phyloP scores from a whole-genome alignment of 805 yeast species.

The Naumovozyma dairenensis region DNA sequence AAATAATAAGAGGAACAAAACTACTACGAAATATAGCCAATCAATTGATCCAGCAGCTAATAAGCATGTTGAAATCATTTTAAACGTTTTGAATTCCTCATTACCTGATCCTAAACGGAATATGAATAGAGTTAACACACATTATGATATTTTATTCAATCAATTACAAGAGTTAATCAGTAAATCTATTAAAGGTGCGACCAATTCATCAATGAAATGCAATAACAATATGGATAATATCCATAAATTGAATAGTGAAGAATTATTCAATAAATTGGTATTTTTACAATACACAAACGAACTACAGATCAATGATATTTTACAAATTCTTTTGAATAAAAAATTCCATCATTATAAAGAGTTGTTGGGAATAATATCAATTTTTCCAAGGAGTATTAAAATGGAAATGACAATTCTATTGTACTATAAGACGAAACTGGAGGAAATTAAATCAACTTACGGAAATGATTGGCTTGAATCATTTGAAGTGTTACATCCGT shows the following conservation, averaged over 20 bases:
- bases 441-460: slow-evolving; percentile 8
- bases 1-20: slow-evolving; percentile 3
- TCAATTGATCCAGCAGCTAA: slow-evolving; percentile 3
- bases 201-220: neutral
- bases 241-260: slow-evolving; percentile 6
- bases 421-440: slow-evolving; percentile 15
- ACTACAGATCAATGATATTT: slow-evolving; percentile 9
- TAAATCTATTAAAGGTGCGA: slow-evolving; percentile 7
- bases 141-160: slow-evolving; percentile 22
- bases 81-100: slow-evolving; percentile 21
- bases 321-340: slow-evolving; percentile 15
- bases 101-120: slow-evolving; percentile 19
- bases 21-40: slow-evolving; percentile 1
- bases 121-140: slow-evolving; percentile 17
- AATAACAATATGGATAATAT: slow-evolving; percentile 1
- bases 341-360: slow-evolving; percentile 14
- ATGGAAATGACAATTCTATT: slow-evolving; percentile 16
- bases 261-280: slow-evolving; percentile 14
- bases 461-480: slow-evolving; percentile 10
- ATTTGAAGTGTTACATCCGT: slow-evolving; percentile 10
- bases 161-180: slow-evolving; percentile 19
- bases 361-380: slow-evolving; percentile 11
- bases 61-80: slow-evolving; percentile 20
- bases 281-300: slow-evolving; percentile 15
- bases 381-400: slow-evolving; percentile 11